Base-by-base conservation (phyloP, 2,329 filamentous ascomycete species). In the Fusarium graminum region DNA sequence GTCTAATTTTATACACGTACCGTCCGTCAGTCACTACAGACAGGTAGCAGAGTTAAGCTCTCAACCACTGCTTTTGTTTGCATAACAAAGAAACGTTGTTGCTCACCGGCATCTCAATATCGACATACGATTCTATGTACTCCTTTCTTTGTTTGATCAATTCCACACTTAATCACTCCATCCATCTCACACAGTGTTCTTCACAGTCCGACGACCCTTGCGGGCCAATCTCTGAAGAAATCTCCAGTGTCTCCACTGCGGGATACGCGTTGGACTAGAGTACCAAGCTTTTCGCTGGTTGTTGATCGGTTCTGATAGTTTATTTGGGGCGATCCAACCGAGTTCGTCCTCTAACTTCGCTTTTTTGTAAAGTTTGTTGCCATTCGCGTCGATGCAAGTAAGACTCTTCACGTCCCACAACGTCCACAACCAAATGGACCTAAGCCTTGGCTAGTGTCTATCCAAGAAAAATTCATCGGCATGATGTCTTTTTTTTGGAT, bases 281-380 rank as follows among this genome's bases (percentile, higher is more conserved):
- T 58, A 71, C 68, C 68, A 71, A 71, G 68, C 68, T 60, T 71
- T 70, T 68, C 51, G 59, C 29, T 57, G 60, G 65, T 70, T 58
- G 65, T 68, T 68, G 64, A 68, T 62, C 65, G 44, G 34, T 28
- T 59, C 41, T 52, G 17, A 50, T 45, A 45, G 50, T 36, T 58
- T 58, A 52, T 59, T 44, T 49, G 32, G 42, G 32, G 30, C 30
- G 30, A 29, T 36, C 22, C 28, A 61, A 56, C 56, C 58, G 53
- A 60, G 58, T 41, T 43, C 26, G 17, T 41, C 29, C 22, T 30
- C 32, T 40, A 7, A 54, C 58, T 42, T 61, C 29, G 58, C 29
- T 16, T 38, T 46, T 63, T 32, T 22, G 22, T 22, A 22, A 13
- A n/a, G 53, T 61, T 57, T 52, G 41, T 46, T 38, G 49, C 32